Conservation (phyloP, 2,329 filamentous ascomycete species). For the Colletotrichum cordylinicola region DNA sequence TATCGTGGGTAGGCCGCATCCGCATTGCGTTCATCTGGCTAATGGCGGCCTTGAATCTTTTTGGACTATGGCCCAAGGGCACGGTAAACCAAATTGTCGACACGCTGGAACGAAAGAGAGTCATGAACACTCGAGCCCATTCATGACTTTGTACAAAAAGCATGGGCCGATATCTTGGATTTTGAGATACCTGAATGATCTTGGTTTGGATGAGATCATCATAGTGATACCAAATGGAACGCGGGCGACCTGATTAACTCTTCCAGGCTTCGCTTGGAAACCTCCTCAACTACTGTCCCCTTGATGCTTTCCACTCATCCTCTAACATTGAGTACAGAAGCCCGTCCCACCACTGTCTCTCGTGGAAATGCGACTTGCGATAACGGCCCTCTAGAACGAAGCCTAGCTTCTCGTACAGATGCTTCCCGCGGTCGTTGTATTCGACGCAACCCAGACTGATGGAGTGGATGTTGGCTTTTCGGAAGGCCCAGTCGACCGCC, state of each 20-base stretch:
- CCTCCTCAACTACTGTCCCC: background rate
- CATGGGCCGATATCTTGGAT: background rate
- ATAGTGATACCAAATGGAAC: background rate
- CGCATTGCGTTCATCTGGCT: background rate
- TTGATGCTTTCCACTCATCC: slow-evolving; percentile 36
- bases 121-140: background rate
- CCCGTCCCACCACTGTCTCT: slow-evolving; percentile 45
- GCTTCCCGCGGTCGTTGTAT: slow-evolving; percentile 47
- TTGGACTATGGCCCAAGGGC: background rate
- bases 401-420: slow-evolving; percentile 49
- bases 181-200: background rate
- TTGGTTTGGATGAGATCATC: background rate
- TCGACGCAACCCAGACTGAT: slow-evolving; percentile 44
- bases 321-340: slow-evolving; percentile 43
- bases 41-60: background rate
- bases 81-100: background rate
- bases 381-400: slow-evolving; percentile 48
- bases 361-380: slow-evolving; percentile 36
- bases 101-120: background rate
- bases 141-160: background rate
- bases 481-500: slow-evolving; percentile 52
- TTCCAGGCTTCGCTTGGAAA: background rate
- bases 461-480: slow-evolving; percentile 46
- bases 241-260: background rate
- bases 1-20: background rate